Evolutionary conservation across 1,284 basidiomycete genomes (phyloP).

Genomic region (Peniophora sp.): DNA sequence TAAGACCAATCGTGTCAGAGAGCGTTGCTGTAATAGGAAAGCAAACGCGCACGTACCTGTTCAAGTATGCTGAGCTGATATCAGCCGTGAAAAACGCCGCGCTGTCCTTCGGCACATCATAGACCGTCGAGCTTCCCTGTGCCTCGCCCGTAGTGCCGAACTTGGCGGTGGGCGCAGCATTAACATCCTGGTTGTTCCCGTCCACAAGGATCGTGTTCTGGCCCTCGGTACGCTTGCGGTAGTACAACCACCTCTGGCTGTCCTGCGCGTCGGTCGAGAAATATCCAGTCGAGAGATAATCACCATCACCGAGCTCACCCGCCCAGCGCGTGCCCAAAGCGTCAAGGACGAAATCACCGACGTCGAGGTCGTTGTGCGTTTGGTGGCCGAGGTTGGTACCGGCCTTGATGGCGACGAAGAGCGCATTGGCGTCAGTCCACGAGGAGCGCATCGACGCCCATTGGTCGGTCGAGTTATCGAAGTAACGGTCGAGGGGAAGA

Average conservation of each 20-base stretch:
- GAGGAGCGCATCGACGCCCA: conserved; percentile 91
- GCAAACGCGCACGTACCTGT: conserved; percentile 36
- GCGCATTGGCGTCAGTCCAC: conserved; percentile 84
- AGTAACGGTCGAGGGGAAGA: conserved; percentile 76
- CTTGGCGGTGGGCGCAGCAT: conserved; percentile 54
- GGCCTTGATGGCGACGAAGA: conserved; percentile 86
- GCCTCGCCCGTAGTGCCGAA: conserved; percentile 54
- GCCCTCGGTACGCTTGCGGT: conserved; percentile 93
- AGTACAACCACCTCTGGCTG: conserved; percentile 80
- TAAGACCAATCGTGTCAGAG: conserved; percentile 10
- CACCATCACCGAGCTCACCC: conserved; percentile 87
- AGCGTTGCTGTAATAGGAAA: background rate
- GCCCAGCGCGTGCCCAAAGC: conserved; percentile 93
- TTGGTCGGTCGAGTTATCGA: conserved; percentile 59
- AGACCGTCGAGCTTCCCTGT: conserved; percentile 78
- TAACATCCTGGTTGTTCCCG: conserved; percentile 75
- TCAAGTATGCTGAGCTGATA: conserved; percentile 74
- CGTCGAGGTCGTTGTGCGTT: conserved; percentile 91
- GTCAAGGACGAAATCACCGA: conserved; percentile 92
- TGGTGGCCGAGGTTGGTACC: conserved; percentile 74
- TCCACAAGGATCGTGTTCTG: conserved; percentile 91
- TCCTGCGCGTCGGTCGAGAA: conserved; percentile 66
- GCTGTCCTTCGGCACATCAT: conserved; percentile 53
- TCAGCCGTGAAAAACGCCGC: conserved; percentile 83
- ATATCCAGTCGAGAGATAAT: conserved; percentile 72